Evolutionary conservation across 2,329 filamentous ascomycete genomes (phyloP), one percentile per base, ranked within the genome.

Genomic region (Aureobasidium sp.): DNA sequence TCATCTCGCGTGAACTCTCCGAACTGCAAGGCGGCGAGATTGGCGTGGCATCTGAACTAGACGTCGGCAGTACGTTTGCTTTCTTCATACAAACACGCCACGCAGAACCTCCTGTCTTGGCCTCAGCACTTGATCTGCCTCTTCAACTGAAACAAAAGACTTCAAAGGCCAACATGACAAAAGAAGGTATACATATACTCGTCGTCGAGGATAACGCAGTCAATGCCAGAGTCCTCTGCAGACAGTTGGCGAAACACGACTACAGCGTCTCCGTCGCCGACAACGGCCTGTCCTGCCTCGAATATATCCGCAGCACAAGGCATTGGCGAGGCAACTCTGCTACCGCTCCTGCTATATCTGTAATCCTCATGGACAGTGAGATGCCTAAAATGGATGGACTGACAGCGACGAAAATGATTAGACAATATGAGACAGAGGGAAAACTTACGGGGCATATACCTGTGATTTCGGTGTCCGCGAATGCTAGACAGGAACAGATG

Each of bases 401-500:
- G 66, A 84, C 84, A 2, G 88, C 86, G 57, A 82, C 86, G 7
- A 74, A 77, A 32, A 78, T 73, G 56, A 89, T 91, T 49, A 77
- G 87, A 14, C 76, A 84, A 55, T 71, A 86, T 14, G 84, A 90
- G 64, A 70, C 69, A 39, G 74, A 79, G 48, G 80, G 81, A 16
- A 78, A 74, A 22, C 77, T 87, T 40, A 72, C 76, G n/a, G 71
- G 74, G 45, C 85, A 88, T 62, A 79, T 88, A 11, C 84, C 85
- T 2, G 86, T 88, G 59, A 86, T 88, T 61, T 85, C 84, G n/a
- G 84, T 87, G 16, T 90, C 86, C 30, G 87, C 87, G 2, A 90
- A 90, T 67, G 86, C 85, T 29, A 75, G 87, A 63, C 77, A 79
- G 3, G 84, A 88, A 71, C 86, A 90, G 68, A 84, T 88, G 56